Conservation (phyloP, 164 flowering plant species). For the Dillenia suffruticosa region DNA sequence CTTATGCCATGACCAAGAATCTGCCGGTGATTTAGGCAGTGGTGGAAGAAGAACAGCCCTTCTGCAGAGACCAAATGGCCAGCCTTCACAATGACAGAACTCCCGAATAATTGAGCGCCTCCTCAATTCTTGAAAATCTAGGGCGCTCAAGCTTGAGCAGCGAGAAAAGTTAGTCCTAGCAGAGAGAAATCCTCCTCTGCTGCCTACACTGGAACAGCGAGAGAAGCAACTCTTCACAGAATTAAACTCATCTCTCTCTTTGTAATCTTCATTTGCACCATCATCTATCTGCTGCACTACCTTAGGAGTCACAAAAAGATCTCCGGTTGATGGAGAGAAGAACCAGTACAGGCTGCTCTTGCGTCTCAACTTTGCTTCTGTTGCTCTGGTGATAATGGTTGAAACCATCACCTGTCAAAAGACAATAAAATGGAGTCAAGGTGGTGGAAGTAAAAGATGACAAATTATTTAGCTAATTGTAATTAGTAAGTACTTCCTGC, state of each 20-base stretch:
- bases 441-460: neutral
- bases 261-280: conserved; percentile 11
- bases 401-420: conserved; percentile 45
- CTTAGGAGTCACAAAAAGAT: conserved; percentile 24
- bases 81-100: conserved; percentile 65
- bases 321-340: conserved; percentile 35
- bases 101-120: conserved; percentile 45
- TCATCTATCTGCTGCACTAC: conserved; percentile 1
- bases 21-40: conserved; percentile 75
- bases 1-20: conserved; percentile 82
- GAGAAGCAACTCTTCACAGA: conserved; percentile 43
- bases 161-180: conserved; percentile 39
- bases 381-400: conserved; percentile 48
- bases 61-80: conserved; percentile 86
- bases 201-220: conserved; percentile 27
- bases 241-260: conserved; percentile 37
- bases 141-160: conserved; percentile 30
- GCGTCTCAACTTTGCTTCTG: conserved; percentile 51
- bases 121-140: conserved; percentile 24
- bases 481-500: conserved; percentile 40
- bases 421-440: neutral
- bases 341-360: conserved; percentile 39
- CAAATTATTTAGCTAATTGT: neutral
- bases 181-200: conserved; percentile 37
- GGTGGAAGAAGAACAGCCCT: conserved; percentile 76